Evolutionary conservation across 2,329 filamentous ascomycete genomes (phyloP).

Genomic region (Aurifilum marmelostoma): DNA sequence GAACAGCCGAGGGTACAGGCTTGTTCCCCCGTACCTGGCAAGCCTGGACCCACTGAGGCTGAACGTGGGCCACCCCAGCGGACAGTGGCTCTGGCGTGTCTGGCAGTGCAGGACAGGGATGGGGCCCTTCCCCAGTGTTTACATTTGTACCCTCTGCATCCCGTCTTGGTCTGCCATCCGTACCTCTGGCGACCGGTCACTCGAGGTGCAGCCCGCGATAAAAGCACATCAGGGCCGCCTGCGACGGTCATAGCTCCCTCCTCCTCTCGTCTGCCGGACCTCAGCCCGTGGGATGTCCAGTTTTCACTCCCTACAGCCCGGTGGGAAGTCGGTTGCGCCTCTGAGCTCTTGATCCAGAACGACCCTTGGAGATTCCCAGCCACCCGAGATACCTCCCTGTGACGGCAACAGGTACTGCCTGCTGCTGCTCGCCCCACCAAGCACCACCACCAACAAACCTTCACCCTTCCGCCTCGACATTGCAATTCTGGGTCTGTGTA

Average conservation of each 20-base stretch:
- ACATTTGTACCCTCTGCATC: slow-evolving; percentile 5
- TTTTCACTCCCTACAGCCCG: not conserved
- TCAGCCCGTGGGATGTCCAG: not conserved
- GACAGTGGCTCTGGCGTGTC: not conserved
- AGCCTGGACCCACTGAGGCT: slow-evolving; percentile 12
- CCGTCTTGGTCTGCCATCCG: not conserved
- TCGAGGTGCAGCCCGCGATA: not conserved
- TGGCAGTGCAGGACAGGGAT: slow-evolving; percentile 6
- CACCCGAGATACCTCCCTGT: slow-evolving; percentile 13
- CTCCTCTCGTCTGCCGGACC: not conserved
- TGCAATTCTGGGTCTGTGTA: not conserved
- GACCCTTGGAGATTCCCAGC: slow-evolving; percentile 14
- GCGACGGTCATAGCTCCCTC: not conserved
- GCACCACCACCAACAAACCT: slow-evolving; percentile 6
- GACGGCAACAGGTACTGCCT: slow-evolving; percentile 5
- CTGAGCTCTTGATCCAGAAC: not conserved
- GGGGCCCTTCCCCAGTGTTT: slow-evolving; percentile 8
- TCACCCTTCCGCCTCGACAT: not conserved
- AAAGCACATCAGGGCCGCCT: not conserved
- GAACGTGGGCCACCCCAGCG: not conserved
- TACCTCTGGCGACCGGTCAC: not conserved
- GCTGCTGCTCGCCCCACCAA: slow-evolving; percentile 12
- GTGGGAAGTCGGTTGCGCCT: not conserved
- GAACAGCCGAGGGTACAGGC: slow-evolving; percentile 9
- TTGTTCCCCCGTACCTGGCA: not conserved